phyloP scores from a whole-genome alignment of 345 rosid species.

The Angophora floribunda region DNA sequence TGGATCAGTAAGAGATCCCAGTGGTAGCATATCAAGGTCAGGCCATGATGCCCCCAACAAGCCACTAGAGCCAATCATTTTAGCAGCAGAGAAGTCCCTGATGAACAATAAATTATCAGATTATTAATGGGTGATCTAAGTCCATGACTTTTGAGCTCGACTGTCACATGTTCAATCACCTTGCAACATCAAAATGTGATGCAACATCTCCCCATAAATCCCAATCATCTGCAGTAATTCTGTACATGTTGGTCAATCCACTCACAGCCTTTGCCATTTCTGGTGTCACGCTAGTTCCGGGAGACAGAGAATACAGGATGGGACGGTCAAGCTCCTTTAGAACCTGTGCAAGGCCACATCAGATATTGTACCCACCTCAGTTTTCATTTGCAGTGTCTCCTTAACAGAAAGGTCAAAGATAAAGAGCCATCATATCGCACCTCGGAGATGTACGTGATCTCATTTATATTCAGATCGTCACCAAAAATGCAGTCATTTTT shows the following conservation, averaged over 20 bases:
- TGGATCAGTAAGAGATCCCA: conserved; percentile 88
- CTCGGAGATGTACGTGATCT: conserved; percentile 66
- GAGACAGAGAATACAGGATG: conserved; percentile 78
- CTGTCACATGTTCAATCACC: conserved; percentile 20
- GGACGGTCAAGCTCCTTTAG: conserved; percentile 60
- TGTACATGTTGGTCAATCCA: conserved; percentile 69
- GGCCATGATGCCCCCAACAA: conserved; percentile 83
- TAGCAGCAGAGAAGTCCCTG: conserved; percentile 61
- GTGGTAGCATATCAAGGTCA: conserved; percentile 85
- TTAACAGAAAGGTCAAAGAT: not conserved
- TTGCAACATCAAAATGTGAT: conserved; percentile 68
- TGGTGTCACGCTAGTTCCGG: conserved; percentile 83
- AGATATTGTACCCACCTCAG: not conserved
- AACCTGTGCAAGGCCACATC: conserved; percentile 34
- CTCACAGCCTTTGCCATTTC: conserved; percentile 65
- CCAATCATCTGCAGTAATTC: conserved; percentile 96
- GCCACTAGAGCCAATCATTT: conserved; percentile 62
- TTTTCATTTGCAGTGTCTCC: not conserved
- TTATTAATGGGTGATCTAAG: not conserved
- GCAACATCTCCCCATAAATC: conserved; percentile 80
- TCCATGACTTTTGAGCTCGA: not conserved
- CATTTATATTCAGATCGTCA: conserved; percentile 57
- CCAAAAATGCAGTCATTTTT: conserved; percentile 91
- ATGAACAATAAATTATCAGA: not conserved
- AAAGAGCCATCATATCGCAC: conserved; percentile 10